Percentiles rank a stretch among this genome's conserved stretches.
Evolutionary conservation across 768 basidiomycete species (phyloP).

Genomic region (Mycena olivaceomarginata): DNA sequence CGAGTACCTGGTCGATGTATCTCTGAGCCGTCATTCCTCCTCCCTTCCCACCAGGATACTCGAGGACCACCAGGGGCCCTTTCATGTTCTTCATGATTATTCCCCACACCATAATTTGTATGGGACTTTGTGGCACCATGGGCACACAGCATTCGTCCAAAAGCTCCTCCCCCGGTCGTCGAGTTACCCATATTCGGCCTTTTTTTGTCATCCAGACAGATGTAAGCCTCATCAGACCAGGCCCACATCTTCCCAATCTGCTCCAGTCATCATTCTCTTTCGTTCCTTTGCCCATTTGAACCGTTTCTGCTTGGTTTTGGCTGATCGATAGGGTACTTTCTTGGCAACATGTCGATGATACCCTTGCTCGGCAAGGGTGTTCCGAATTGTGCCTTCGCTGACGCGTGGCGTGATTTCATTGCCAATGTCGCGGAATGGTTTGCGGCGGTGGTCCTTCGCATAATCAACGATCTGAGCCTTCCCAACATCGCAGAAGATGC

Average conservation of each 20-base stretch:
- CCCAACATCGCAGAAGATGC: neutral
- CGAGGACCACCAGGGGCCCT: neutral
- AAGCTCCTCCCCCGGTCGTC: too few relatives aligned
- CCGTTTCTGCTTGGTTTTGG: conserved; percentile 38
- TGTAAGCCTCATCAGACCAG: neutral
- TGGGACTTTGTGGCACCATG: neutral
- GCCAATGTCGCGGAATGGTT: conserved; percentile 47
- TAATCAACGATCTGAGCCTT: neutral
- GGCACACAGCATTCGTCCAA: neutral
- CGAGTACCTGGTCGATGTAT: neutral
- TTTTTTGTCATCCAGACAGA: too few relatives aligned
- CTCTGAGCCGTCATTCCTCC: neutral
- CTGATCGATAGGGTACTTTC: conserved; percentile 49
- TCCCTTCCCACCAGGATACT: neutral
- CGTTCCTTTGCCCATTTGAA: conserved; percentile 46
- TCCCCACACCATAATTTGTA: neutral
- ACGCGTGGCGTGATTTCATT: too few relatives aligned
- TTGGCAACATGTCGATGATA: conserved; percentile 47
- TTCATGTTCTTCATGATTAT: neutral
- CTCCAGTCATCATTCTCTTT: conserved; percentile 14
- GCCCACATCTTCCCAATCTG: neutral
- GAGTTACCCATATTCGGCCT: too few relatives aligned
- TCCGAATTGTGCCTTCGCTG: conserved; percentile 29
- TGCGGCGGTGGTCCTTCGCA: conserved; percentile 36
- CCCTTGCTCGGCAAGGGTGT: conserved; percentile 37